Conservation (phyloP, 2,329 filamentous ascomycete species). For the Pestalotiopsis sp. region DNA sequence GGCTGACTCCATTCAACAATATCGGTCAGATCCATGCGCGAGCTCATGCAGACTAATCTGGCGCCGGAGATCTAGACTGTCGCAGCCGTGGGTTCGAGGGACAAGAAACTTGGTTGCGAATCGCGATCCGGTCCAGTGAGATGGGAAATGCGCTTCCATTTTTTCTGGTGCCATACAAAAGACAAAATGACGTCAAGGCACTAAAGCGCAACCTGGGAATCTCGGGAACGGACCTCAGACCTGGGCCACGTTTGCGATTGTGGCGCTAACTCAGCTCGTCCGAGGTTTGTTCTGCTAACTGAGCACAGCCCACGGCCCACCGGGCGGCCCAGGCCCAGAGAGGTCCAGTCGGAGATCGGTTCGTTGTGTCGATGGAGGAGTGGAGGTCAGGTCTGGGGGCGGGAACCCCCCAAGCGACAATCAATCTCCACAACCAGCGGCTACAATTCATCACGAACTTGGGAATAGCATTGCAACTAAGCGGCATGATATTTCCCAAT, state of each 20-base stretch:
- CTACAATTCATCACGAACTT: not conserved
- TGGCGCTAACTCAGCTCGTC: not conserved
- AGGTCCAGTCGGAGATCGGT: not conserved
- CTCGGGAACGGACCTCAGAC: not conserved
- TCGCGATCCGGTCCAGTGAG: not conserved
- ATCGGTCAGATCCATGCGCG: not conserved
- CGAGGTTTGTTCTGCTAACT: not conserved
- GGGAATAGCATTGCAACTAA: not conserved
- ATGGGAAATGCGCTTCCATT: not conserved
- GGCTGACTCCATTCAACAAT: not conserved
- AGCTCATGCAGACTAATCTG: slow-evolving; percentile 1
- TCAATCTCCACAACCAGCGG: not conserved
- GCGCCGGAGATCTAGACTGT: slow-evolving; percentile 2
- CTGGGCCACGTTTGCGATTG: not conserved
- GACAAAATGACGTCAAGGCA: not conserved
- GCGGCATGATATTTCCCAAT: not conserved
- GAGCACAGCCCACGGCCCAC: not conserved
- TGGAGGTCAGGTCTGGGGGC: not conserved
- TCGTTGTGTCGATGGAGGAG: not conserved
- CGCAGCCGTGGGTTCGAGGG: not conserved
- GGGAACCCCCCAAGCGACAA: not conserved
- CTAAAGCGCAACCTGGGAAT: not conserved
- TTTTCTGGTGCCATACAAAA: not conserved
- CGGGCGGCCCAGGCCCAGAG: not conserved
- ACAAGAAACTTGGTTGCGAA: not conserved